Percentiles rank a stretch among this genome's conserved stretches.
Conservation (phyloP, 257 asterid species). For the Solanum stenotomum region DNA sequence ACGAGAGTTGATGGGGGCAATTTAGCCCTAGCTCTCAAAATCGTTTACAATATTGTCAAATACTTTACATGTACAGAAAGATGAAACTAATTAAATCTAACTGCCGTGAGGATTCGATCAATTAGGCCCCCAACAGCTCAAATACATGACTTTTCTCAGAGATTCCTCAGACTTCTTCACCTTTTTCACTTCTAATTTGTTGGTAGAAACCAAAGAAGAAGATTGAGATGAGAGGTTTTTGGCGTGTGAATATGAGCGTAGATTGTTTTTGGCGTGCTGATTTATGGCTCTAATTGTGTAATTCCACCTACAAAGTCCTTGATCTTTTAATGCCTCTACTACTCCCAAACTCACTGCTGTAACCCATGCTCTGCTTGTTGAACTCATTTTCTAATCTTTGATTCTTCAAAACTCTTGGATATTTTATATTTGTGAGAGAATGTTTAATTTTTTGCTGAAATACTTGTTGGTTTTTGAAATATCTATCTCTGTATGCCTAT, state of each 20-base stretch:
- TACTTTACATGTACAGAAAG: not conserved
- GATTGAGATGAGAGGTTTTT: slow-evolving; percentile 1
- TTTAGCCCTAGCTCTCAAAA: not conserved
- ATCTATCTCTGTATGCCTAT: too few relatives aligned
- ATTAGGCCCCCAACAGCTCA: slow-evolving; percentile 28
- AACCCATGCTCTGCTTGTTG: slow-evolving; percentile 17
- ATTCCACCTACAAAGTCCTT: slow-evolving; percentile 19
- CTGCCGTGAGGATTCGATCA: not conserved
- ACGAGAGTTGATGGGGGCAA: not conserved
- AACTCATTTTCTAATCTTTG: slow-evolving; percentile 8
- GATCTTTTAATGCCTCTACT: slow-evolving; percentile 20
- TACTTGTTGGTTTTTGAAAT: not conserved
- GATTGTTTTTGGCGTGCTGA: slow-evolving; percentile 7
- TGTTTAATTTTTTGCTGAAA: not conserved
- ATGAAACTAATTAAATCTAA: not conserved
- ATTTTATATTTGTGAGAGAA: not conserved
- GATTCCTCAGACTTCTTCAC: slow-evolving; percentile 8
- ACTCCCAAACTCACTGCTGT: slow-evolving; percentile 8
- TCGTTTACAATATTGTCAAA: not conserved
- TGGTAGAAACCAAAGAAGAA: not conserved
- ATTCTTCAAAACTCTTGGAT: not conserved
- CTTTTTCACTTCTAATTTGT: not conserved
- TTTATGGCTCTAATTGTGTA: slow-evolving; percentile 1
- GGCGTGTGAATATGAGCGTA: slow-evolving; percentile 7
- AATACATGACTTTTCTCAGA: slow-evolving; percentile 15